A percentile compares a stretch with the other conserved stretches of the same genome.
Conservation (phyloP, 2,329 filamentous ascomycete species). For the Fusarium lateritium region DNA sequence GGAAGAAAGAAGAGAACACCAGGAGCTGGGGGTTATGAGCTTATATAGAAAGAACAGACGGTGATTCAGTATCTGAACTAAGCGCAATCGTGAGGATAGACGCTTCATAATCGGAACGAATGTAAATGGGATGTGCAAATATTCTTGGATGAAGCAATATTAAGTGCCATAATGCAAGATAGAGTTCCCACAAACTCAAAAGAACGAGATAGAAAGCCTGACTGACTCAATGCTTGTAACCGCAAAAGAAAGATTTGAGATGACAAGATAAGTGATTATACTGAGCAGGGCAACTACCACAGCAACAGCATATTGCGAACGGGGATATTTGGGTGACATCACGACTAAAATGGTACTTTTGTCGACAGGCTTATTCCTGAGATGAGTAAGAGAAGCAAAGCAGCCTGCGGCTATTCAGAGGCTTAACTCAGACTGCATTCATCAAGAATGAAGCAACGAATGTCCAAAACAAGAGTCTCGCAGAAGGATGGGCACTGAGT, state of each 20-base stretch:
- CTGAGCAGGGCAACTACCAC: slow-evolving; percentile 46
- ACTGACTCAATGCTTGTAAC: slow-evolving; percentile 33
- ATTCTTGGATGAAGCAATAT: background rate
- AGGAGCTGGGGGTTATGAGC: background rate
- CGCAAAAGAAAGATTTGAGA: slow-evolving; percentile 4
- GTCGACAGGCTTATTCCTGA: slow-evolving; percentile 9
- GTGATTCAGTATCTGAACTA: background rate
- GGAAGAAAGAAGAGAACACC: slow-evolving; percentile 6
- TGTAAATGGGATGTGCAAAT: background rate
- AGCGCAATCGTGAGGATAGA: background rate
- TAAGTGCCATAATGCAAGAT: background rate
- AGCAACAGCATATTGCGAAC: slow-evolving; percentile 32
- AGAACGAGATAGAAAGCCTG: slow-evolving; percentile 4
- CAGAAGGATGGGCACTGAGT: background rate
- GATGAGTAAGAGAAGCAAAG: slow-evolving; percentile 1
- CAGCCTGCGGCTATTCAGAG: slow-evolving; percentile 7
- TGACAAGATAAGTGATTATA: slow-evolving; percentile 26
- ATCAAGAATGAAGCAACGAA: background rate
- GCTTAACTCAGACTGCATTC: background rate
- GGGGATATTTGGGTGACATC: slow-evolving; percentile 25
- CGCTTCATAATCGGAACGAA: background rate
- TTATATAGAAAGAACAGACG: background rate
- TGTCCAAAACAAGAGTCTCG: slow-evolving; percentile 1
- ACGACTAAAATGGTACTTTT: slow-evolving; percentile 18
- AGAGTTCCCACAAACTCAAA: background rate